phyloP scores from a whole-genome alignment of 2,329 filamentous ascomycete genomes.

The Tothia fuscella region DNA sequence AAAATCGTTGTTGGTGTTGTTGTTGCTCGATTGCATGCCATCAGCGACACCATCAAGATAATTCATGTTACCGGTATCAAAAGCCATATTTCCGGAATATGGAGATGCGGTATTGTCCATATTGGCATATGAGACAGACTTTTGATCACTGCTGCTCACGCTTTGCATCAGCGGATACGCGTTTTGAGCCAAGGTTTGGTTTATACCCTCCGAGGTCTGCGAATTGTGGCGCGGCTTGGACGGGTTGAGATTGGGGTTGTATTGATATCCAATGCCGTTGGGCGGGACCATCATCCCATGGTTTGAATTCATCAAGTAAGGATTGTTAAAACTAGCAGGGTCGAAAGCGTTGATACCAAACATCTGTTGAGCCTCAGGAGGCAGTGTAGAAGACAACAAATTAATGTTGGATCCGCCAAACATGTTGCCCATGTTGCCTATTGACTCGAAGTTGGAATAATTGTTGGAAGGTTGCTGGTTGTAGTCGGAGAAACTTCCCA shows the following conservation, averaged over 20 bases:
- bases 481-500: too few species aligned
- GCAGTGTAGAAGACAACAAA: slow-evolving; percentile 1
- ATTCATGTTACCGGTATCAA: too few species aligned
- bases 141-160: too few species aligned
- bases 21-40: too few species aligned
- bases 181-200: slow-evolving; percentile 6
- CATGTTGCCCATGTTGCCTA: background rate
- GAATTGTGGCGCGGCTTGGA: background rate
- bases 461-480: too few species aligned
- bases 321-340: background rate
- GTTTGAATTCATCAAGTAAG: slow-evolving; percentile 3
- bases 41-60: too few species aligned
- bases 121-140: too few species aligned
- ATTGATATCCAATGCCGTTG: slow-evolving; percentile 1
- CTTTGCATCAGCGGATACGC: too few species aligned
- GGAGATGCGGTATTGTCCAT: too few species aligned
- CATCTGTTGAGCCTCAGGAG: slow-evolving; percentile 7
- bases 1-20: too few species aligned
- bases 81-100: too few species aligned
- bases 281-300: slow-evolving; percentile 1
- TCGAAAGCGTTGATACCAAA: slow-evolving; percentile 5
- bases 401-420: background rate
- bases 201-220: slow-evolving; percentile 5
- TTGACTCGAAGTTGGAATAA: slow-evolving; percentile 7
- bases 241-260: slow-evolving; percentile 1